These are phyloP conservation scores for Aphanoascus verrucosus DNA, from an alignment of 2,329 filamentous ascomycete species.

Conservation along the genomic window DNA sequence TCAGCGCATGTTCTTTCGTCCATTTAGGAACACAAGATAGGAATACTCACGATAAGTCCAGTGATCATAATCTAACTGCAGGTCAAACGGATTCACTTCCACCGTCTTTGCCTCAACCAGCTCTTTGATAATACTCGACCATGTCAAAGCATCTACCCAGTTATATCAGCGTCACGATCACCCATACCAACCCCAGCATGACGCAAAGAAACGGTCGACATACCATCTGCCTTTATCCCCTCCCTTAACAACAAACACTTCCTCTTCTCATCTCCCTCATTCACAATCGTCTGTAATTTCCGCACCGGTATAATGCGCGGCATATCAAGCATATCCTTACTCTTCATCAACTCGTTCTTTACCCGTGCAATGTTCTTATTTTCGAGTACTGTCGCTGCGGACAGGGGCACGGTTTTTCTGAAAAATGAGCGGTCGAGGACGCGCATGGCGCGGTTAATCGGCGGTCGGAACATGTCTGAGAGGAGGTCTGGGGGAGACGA, in stretches of 20 bases:
- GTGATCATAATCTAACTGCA: conserved; percentile 70
- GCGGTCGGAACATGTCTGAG: conserved; percentile 58
- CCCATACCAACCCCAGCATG: not conserved
- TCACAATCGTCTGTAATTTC: conserved; percentile 46
- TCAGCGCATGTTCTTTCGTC: conserved; percentile 7
- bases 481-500: not conserved
- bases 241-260: conserved; percentile 34
- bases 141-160: conserved; percentile 57
- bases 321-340: conserved; percentile 53
- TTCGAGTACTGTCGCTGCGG: conserved; percentile 68
- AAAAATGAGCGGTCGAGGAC: conserved; percentile 78
- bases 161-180: conserved; percentile 5
- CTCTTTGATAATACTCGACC: conserved; percentile 59
- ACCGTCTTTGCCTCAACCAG: conserved; percentile 59
- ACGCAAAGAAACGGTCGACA: conserved; percentile 16
- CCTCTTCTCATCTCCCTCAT: conserved; percentile 24
- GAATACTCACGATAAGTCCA: conserved; percentile 63
- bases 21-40: conserved; percentile 11
- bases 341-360: conserved; percentile 54
- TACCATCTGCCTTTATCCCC: conserved; percentile 31
- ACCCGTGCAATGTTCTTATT: conserved; percentile 62
- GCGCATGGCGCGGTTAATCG: conserved; percentile 67
- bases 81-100: conserved; percentile 60
- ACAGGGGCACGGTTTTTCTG: conserved; percentile 60
- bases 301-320: conserved; percentile 55